Evolutionary conservation across 2,329 filamentous ascomycete species (phyloP), one percentile per base, ranked within the genome.

Genomic region (Parafenestella ontariensis): DNA sequence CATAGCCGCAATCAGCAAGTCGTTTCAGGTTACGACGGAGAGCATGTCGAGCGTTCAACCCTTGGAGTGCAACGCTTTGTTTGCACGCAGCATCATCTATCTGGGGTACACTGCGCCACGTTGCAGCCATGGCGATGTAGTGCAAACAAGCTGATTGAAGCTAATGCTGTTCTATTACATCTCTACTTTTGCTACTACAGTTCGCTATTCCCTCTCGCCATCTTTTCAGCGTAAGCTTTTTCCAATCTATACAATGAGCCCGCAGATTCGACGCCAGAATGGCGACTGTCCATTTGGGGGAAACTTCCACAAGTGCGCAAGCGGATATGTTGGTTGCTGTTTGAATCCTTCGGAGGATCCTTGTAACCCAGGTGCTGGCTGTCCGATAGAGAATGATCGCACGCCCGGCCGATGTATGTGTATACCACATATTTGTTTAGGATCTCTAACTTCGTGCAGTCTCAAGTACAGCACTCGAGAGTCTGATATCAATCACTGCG

Each of bases 271-370:
- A n/a, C 48, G 50, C 21, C 54, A 61, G n/a, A 33, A 45, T 17
- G 29, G 15, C 20, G 56, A 54, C 24, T 69, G 66, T 11, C 61
- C 59, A 1, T 44, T 43, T 13, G 63, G 67, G 11, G 65, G 63
- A 18, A 34, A 40, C 7, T 68, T 62, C 23, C 70, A 71, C 39
- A 54, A 36, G 10, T 72, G 70, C 37, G 24, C 24, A 26, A 44
- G 49, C 31, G 56, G 52, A 1, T 72, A 62, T 34, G 29, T 31
- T 26, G 70, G 69, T 26, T 72, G 69, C 42, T 73, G 68, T 42
- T 29, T 43, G 26, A 17, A 34, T 17, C 33, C 33, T 34, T n/a
- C 61, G 13, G 58, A 58, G 10, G 64, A 70, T 26, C 56, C 69
- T 46, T 72, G 67, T 48, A 55, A 33, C 42, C 53, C 54, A 20